Conservation (phyloP, 2,329 filamentous ascomycete genomes). For the Neurospora sp. region DNA sequence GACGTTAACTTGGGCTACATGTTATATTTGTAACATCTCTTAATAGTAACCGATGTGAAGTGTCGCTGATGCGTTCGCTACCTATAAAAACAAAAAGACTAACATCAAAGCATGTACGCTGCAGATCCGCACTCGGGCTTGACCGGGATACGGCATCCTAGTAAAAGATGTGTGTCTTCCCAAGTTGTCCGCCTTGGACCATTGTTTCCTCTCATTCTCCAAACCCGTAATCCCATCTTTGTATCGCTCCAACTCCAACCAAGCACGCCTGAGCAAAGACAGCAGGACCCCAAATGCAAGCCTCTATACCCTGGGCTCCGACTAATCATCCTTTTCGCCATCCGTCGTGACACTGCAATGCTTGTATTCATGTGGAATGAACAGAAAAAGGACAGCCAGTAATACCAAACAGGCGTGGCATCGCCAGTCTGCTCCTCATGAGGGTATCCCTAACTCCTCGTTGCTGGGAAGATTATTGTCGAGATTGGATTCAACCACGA, state of each 20-base stretch:
- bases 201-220: constrained; percentile 70
- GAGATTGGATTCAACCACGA: not conserved
- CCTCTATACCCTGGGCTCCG: constrained; percentile 62
- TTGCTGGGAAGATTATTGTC: not conserved
- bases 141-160: constrained; percentile 60
- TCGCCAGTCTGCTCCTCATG: not conserved
- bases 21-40: not conserved
- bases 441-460: not conserved
- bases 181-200: constrained; percentile 66
- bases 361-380: not conserved
- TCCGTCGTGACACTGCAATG: not conserved
- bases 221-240: constrained; percentile 75
- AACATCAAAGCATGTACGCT: not conserved
- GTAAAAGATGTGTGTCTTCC: constrained; percentile 74
- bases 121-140: not conserved
- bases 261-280: constrained; percentile 86
- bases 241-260: constrained; percentile 56
- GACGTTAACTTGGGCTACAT: not conserved
- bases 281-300: constrained; percentile 75
- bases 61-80: not conserved
- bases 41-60: not conserved
- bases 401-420: not conserved
- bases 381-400: not conserved
- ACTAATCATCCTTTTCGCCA: constrained; percentile 21
- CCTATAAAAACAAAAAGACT: not conserved